Conservation (phyloP, 2,329 filamentous ascomycete species). For the Pyrenophora teres region DNA sequence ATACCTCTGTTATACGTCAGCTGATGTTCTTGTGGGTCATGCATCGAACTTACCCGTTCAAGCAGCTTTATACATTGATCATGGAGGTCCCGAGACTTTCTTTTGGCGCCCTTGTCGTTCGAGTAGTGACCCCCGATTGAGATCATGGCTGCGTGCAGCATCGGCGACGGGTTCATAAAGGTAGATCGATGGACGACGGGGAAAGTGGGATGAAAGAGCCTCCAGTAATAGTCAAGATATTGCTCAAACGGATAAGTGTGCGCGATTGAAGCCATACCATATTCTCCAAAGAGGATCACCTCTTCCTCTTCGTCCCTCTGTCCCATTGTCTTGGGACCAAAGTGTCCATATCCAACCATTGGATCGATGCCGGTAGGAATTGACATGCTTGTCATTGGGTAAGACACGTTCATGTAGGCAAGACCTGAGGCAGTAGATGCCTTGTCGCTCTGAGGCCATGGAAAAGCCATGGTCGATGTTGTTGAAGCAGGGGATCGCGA, state of each 20-base stretch:
- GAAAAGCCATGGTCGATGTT: constrained; percentile 40
- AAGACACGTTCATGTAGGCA: constrained; percentile 31
- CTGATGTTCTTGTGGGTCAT: neutral
- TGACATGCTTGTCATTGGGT: constrained; percentile 32
- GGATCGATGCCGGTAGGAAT: constrained; percentile 24
- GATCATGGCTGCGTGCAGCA: constrained; percentile 53
- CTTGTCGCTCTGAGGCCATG: constrained; percentile 40
- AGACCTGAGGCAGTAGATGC: constrained; percentile 28
- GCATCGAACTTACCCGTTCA: constrained; percentile 31
- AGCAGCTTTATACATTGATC: constrained; percentile 50
- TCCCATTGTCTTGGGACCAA: constrained; percentile 37
- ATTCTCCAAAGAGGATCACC: constrained; percentile 41
- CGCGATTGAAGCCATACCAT: constrained; percentile 45
- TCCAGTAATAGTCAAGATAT: constrained; percentile 54
- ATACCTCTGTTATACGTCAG: constrained; percentile 36
- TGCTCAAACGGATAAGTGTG: constrained; percentile 44
- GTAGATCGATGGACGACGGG: constrained; percentile 52
- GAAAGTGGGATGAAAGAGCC: constrained; percentile 51
- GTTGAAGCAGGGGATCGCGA: constrained; percentile 44
- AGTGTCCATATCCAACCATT: constrained; percentile 34
- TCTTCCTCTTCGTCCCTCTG: constrained; percentile 47
- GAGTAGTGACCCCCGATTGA: constrained; percentile 51
- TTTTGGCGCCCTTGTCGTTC: constrained; percentile 39
- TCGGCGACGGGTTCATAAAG: constrained; percentile 47
- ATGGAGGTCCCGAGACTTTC: constrained; percentile 48